Conservation (phyloP, 129 eudicot genomes). For the Centrapalus pauciflorus region DNA sequence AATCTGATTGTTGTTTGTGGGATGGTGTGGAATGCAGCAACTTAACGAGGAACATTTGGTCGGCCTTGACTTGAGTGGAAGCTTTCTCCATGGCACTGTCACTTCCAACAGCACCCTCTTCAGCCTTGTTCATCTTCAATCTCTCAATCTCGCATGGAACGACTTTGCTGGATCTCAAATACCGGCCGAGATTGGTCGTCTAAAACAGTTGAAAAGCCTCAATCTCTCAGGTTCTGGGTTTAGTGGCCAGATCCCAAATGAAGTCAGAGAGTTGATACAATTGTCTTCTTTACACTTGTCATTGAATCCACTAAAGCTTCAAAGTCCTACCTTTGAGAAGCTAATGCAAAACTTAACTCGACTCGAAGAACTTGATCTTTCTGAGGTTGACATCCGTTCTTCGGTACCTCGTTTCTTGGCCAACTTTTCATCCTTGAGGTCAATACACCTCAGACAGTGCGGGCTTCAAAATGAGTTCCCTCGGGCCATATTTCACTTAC, state of each 20-base stretch:
- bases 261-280: not conserved
- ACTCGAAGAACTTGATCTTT: conserved; percentile 12
- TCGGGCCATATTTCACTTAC: conserved; percentile 7
- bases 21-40: not conserved
- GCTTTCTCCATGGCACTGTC: conserved; percentile 7
- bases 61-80: conserved; percentile 13
- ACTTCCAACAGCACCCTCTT: conserved; percentile 12
- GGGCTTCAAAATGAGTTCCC: conserved; percentile 15
- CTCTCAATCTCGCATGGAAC: conserved; percentile 13
- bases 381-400: conserved; percentile 8
- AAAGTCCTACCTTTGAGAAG: not conserved
- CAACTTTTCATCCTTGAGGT: conserved; percentile 17
- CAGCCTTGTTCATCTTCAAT: conserved; percentile 22
- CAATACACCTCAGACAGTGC: not conserved
- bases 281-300: not conserved
- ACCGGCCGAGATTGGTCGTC: not conserved
- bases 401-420: conserved; percentile 10
- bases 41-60: conserved; percentile 2
- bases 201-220: not conserved
- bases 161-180: conserved; percentile 7
- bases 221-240: conserved; percentile 8
- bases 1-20: conserved; percentile 10
- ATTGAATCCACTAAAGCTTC: not conserved
- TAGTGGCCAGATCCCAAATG: conserved; percentile 8
- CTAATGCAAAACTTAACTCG: conserved; percentile 10